Conservation (phyloP, 371 early-diverging fungal species). For the Rhizopus delemar region DNA sequence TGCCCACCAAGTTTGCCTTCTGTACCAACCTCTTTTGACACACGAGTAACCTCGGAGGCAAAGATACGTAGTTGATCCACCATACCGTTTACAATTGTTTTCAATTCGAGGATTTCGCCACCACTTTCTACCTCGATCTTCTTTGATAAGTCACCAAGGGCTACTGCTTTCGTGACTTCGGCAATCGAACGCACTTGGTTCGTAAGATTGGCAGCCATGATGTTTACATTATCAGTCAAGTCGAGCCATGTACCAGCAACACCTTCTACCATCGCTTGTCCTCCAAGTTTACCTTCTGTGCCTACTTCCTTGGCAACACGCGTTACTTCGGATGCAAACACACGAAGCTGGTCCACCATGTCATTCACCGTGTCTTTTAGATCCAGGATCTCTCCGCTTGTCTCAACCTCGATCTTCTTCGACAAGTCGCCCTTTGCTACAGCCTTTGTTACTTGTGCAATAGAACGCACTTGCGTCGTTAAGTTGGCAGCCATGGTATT, state of each 20-base stretch:
- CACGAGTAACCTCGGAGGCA: slow-evolving; percentile 52
- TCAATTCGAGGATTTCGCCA: slow-evolving; percentile 28
- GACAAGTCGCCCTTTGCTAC: slow-evolving; percentile 35
- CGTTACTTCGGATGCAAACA: slow-evolving; percentile 48
- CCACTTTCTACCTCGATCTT: slow-evolving; percentile 24
- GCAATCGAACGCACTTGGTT: slow-evolving; percentile 40
- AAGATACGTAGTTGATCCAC: slow-evolving; percentile 52
- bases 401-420: slow-evolving; percentile 39
- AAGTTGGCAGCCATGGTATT: slow-evolving; percentile 55
- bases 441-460: slow-evolving; percentile 36
- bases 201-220: slow-evolving; percentile 38
- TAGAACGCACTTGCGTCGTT: slow-evolving; percentile 57
- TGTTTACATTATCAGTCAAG: slow-evolving; percentile 27
- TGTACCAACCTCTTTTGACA: slow-evolving; percentile 44
- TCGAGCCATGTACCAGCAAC: slow-evolving; percentile 11
- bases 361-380: slow-evolving; percentile 36
- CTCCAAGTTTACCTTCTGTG: slow-evolving; percentile 49
- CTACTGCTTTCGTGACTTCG: slow-evolving; percentile 35
- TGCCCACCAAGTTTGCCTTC: slow-evolving; percentile 28
- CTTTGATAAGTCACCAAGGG: slow-evolving; percentile 31
- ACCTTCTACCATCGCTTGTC: slow-evolving; percentile 44
- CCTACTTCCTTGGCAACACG: slow-evolving; percentile 37
- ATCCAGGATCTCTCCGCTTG: slow-evolving; percentile 34
- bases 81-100: slow-evolving; percentile 31
- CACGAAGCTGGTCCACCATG: slow-evolving; percentile 37